Evolutionary conservation across 306 rosid species (phyloP).

Genomic region (Cicer pinnatifidum): DNA sequence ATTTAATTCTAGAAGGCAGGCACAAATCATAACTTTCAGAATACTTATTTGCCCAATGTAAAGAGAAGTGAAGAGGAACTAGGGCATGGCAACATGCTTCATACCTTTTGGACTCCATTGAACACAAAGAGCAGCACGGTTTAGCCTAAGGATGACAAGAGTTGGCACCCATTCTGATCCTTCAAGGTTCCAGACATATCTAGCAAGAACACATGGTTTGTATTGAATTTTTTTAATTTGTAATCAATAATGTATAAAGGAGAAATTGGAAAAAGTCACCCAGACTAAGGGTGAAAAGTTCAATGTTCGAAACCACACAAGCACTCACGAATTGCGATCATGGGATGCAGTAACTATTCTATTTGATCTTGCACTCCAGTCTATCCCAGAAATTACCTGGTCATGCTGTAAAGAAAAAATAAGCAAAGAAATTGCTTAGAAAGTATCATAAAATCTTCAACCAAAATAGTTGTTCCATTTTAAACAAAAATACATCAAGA

Average conservation of each 20-base stretch:
- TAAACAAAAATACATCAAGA: constrained; percentile 11
- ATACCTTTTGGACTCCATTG: constrained; percentile 98
- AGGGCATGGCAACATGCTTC: constrained; percentile 31
- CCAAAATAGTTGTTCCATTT: constrained; percentile 30
- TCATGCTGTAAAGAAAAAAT: constrained; percentile 71
- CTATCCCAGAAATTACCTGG: constrained; percentile 89
- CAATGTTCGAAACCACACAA: constrained; percentile 42
- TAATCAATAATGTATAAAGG: neutral
- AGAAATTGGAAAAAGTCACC: constrained; percentile 25
- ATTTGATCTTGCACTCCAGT: constrained; percentile 88
- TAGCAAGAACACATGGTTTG: constrained; percentile 41
- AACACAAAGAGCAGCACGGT: constrained; percentile 98
- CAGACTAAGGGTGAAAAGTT: constrained; percentile 26
- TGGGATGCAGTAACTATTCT: constrained; percentile 93
- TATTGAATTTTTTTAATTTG: neutral
- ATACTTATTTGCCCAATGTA: neutral
- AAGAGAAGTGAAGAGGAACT: constrained; percentile 24
- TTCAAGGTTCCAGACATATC: constrained; percentile 97
- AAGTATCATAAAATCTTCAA: constrained; percentile 40
- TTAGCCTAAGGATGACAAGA: constrained; percentile 88
- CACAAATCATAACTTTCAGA: constrained; percentile 21
- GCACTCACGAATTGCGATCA: constrained; percentile 96
- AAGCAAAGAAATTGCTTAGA: constrained; percentile 29
- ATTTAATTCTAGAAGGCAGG: constrained; percentile 28
- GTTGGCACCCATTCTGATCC: constrained; percentile 96